Conservation (phyloP, 2,329 filamentous ascomycete genomes). For the Exophiala aquamarina region DNA sequence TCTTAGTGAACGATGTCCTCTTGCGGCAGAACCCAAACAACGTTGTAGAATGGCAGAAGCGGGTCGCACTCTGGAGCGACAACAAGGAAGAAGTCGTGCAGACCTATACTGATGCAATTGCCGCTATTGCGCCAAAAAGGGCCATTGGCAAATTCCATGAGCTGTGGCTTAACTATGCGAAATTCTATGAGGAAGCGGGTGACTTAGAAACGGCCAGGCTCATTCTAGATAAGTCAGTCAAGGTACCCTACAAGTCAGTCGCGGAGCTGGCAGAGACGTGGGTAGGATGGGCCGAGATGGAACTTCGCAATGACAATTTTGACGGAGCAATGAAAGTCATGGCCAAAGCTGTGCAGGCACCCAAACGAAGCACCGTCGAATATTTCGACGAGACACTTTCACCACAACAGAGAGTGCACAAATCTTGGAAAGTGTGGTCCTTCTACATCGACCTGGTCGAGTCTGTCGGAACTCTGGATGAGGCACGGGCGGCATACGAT, state of each 20-base stretch:
- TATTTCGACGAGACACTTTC: slow-evolving; percentile 95
- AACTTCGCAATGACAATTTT: slow-evolving; percentile 92
- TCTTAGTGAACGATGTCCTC: slow-evolving; percentile 93
- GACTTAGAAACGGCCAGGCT: slow-evolving; percentile 82
- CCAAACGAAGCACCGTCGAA: slow-evolving; percentile 96
- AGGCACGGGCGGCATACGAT: slow-evolving; percentile 93
- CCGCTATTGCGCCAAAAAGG: slow-evolving; percentile 89
- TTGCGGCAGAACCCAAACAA: slow-evolving; percentile 95
- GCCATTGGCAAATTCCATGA: slow-evolving; percentile 91
- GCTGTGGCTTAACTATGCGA: slow-evolving; percentile 94
- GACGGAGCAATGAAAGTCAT: slow-evolving; percentile 93
- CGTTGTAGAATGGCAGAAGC: slow-evolving; percentile 94
- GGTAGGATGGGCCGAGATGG: slow-evolving; percentile 99
- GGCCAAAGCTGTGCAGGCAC: slow-evolving; percentile 95
- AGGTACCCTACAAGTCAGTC: slow-evolving; percentile 97
- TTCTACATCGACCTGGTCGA: slow-evolving; percentile 99
- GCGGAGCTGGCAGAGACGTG: slow-evolving; percentile 95
- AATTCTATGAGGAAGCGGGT: slow-evolving; percentile 88
- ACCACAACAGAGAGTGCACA: slow-evolving; percentile 94
- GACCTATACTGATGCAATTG: slow-evolving; percentile 92
- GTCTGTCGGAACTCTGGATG: slow-evolving; percentile 84
- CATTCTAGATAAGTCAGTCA: slow-evolving; percentile 97
- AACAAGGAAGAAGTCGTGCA: slow-evolving; percentile 89
- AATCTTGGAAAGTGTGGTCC: slow-evolving; percentile 99
- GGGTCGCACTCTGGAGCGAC: slow-evolving; percentile 91